Base-by-base conservation (phyloP, 768 basidiomycete species). In the Rhodotorula paludigena region DNA sequence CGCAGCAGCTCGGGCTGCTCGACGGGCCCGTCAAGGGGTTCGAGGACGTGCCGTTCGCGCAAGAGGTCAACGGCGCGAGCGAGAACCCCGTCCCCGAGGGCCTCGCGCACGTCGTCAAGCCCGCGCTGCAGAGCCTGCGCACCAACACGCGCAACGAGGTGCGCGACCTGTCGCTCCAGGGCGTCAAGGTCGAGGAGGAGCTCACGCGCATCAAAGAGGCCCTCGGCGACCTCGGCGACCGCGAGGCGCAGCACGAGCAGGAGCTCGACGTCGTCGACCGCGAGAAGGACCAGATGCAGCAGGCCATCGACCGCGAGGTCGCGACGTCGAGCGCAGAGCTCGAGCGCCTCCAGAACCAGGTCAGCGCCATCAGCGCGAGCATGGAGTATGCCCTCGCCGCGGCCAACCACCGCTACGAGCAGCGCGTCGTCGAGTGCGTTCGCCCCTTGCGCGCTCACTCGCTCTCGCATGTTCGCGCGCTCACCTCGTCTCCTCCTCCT, bases 11-110 rank as follows among this genome's bases (percentile, higher is more conserved):
- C 42, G 90, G 86, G 38, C 79, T 96, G 23, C 87, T 88, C 69
- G 87, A 89, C 1, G 86, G 86, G 5, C 84, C 89, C 5, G 82
- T 87, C 6, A 80, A 84, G 30, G 88, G 89, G 42, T 83, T 87
- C 74, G 82, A 87, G 68, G 82, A 86, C 65, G 80, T 89, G 51
- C 86, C 91, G 74, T 87, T 94, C 57, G 85, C 83, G 1, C 80
- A 97, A 66, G 87, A 92, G 72, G 79, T 96, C 47, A 90, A 93
- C 77, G 83, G 87, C 5, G 89, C 89, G 1, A 81, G 84, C 35
- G 81, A 88, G 25, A 87, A 87, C 75, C 84, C 86, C 11, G 79
- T 90, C 6, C 76, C 80, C 6, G 91, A 89, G 3, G 87, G 90
- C 66, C 83, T 92, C 63, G 82, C 86, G 54, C 85, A 84, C 70